Percentiles rank a stretch among this genome's conserved stretches.
Evolutionary conservation across 495 filamentous ascomycete genomes (phyloP).

Genomic region (Hypoxylon fragiforme): DNA sequence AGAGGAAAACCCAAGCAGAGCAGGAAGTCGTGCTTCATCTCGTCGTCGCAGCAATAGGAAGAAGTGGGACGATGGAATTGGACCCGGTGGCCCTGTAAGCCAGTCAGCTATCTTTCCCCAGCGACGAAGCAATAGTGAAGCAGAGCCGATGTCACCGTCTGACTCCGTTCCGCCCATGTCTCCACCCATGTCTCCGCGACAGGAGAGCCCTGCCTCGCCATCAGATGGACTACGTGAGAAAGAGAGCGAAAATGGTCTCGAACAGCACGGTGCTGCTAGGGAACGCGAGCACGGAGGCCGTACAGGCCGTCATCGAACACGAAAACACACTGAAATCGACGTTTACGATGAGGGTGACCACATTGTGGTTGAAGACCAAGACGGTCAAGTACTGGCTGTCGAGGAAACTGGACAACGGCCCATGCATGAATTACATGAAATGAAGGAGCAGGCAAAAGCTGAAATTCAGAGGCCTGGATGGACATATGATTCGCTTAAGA

Average conservation of each 20-base stretch:
- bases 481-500: slow-evolving; percentile 49
- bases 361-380: slow-evolving; percentile 81
- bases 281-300: slow-evolving; percentile 32
- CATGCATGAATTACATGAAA: slow-evolving; percentile 2
- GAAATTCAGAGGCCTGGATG: slow-evolving; percentile 46
- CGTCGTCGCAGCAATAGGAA: slow-evolving; percentile 66
- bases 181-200: slow-evolving; percentile 26
- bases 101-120: slow-evolving; percentile 87
- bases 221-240: slow-evolving; percentile 22
- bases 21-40: slow-evolving; percentile 60
- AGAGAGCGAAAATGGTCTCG: slow-evolving; percentile 20
- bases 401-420: slow-evolving; percentile 35
- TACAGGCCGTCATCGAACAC: too few species aligned
- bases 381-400: slow-evolving; percentile 77
- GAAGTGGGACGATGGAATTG: slow-evolving; percentile 69
- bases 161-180: slow-evolving; percentile 25
- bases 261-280: slow-evolving; percentile 24
- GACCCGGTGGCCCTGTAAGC: slow-evolving; percentile 85
- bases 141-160: slow-evolving; percentile 31
- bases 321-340: slow-evolving; percentile 55
- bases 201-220: slow-evolving; percentile 31
- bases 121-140: slow-evolving; percentile 51
- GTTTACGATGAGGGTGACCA: slow-evolving; percentile 82
- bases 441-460: slow-evolving; percentile 33
- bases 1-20: slow-evolving; percentile 63